Evolutionary conservation across 352 stramenopile species (phyloP), one percentile per base, ranked within the genome.

Genomic region (Pythium aphanidermatum): DNA sequence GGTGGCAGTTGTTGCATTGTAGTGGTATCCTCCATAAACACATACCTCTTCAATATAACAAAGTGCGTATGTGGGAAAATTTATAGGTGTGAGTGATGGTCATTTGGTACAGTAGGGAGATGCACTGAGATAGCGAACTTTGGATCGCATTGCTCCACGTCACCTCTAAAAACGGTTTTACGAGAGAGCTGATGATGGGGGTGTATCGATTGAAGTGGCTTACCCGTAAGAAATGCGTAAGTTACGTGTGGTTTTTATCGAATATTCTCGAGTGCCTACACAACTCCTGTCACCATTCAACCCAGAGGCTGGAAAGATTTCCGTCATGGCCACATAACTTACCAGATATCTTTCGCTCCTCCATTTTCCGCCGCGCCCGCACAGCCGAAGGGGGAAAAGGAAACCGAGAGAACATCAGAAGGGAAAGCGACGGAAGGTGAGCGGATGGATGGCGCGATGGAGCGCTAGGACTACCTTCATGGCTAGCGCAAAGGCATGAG

Each of bases 291-390:
- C 17, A 24, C 10, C 24, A 14, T 11, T 8, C n/a, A 39, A 51
- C 49, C 49, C 49, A 58, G 51, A 58, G 17, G 12, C 0, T 24
- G 16, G 28, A 59, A 59, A 48, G n/a, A n/a, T 0, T 53, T 59
- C 38, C 42, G 24, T 7, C 17, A 1, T 14, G 12, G 17, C 9
- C 2, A n/a, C 3, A 59, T 54, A 59, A 32, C 48, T 53, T 52
- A 52, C 43, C 29, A n/a, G 32, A 59, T 59, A 59, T 59, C 51
- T 59, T 59, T 34, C 51, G 51, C 38, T 58, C 47, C 50, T 51
- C 27, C 50, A 58, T 58, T 58, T 58, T 51, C 50, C 30, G 33
- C 41, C n/a, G n/a, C n/a, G n/a, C n/a, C n/a, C n/a, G n/a, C n/a
- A n/a, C n/a, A n/a, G n/a, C n/a, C 33, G 46, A 46, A 27, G 49